A percentile compares a stretch with the other conserved stretches of the same genome.
These are phyloP conservation scores for Salix koriyanagi DNA, from an alignment of 345 rosid genomes.

Conservation along the genomic window DNA sequence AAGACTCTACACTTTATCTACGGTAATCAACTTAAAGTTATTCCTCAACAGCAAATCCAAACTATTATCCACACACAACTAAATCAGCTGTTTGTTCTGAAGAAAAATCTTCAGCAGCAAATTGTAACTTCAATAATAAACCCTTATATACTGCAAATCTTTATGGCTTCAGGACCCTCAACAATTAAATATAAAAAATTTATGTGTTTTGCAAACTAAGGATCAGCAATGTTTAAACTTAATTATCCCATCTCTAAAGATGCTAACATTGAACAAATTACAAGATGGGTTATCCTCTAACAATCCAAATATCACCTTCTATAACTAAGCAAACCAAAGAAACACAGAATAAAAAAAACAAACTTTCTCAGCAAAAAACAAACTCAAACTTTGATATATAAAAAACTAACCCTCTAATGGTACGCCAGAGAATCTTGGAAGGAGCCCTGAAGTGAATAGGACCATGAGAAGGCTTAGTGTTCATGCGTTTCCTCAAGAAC, in stretches of 20 bases:
- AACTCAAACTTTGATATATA: background rate
- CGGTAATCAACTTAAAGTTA: background rate
- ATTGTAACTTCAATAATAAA: background rate
- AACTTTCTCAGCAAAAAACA: background rate
- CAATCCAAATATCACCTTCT: background rate
- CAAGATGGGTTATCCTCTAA: background rate
- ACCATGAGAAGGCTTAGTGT: slow-evolving; percentile 38
- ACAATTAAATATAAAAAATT: background rate
- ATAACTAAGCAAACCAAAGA: background rate
- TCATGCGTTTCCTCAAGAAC: slow-evolving; percentile 27
- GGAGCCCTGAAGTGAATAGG: slow-evolving; percentile 41
- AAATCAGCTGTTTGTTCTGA: background rate
- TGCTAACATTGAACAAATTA: background rate
- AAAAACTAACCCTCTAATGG: slow-evolving; percentile 28
- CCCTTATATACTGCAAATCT: background rate
- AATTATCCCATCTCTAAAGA: background rate
- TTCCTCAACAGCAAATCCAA: background rate
- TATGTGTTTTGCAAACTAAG: background rate
- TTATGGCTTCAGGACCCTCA: background rate
- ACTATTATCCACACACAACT: background rate
- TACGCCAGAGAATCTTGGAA: slow-evolving; percentile 36
- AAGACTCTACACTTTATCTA: background rate
- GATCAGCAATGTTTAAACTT: background rate
- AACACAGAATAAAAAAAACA: background rate
- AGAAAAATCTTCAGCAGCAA: background rate